These are phyloP conservation scores for Blastobotrys terrestris DNA, from an alignment of 805 yeast genomes.

Conservation along the genomic window DNA sequence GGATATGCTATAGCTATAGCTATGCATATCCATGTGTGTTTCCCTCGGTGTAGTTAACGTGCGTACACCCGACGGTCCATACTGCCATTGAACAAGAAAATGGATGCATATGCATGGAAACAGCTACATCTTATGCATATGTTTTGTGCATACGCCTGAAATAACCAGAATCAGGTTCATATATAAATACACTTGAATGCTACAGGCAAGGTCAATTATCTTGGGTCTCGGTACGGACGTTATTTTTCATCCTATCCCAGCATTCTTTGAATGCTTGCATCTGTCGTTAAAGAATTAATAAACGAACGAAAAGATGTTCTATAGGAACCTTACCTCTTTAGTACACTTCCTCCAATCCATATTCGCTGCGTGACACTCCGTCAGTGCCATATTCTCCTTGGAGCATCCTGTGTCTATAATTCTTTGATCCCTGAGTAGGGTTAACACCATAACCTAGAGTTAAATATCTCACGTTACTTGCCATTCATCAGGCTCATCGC, in stretches of 20 bases:
- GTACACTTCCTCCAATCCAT: conserved; percentile 76
- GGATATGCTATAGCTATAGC: too few species aligned
- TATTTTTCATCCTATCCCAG: conserved; percentile 54
- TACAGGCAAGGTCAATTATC: conserved; percentile 6
- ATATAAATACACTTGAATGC: neutral
- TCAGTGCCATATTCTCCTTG: conserved; percentile 61
- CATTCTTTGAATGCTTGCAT: conserved; percentile 56
- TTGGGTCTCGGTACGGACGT: conserved; percentile 35
- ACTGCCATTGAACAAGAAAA: too few species aligned
- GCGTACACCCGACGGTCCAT: too few species aligned
- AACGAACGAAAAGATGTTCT: neutral
- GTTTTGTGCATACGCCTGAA: too few species aligned
- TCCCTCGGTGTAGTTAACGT: too few species aligned
- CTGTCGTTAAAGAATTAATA: conserved; percentile 21
- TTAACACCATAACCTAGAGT: neutral
- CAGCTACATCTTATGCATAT: too few species aligned
- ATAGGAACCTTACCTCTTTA: conserved; percentile 43
- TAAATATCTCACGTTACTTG: conserved; percentile 19
- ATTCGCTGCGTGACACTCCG: conserved; percentile 74
- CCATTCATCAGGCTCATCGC: conserved; percentile 70
- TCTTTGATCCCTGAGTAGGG: conserved; percentile 51
- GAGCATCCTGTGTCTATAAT: conserved; percentile 72
- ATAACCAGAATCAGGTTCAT: too few species aligned
- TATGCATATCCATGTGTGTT: too few species aligned
- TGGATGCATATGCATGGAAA: too few species aligned